Conservation (phyloP, 306 rosid genomes). For the Gillenia trifoliata region DNA sequence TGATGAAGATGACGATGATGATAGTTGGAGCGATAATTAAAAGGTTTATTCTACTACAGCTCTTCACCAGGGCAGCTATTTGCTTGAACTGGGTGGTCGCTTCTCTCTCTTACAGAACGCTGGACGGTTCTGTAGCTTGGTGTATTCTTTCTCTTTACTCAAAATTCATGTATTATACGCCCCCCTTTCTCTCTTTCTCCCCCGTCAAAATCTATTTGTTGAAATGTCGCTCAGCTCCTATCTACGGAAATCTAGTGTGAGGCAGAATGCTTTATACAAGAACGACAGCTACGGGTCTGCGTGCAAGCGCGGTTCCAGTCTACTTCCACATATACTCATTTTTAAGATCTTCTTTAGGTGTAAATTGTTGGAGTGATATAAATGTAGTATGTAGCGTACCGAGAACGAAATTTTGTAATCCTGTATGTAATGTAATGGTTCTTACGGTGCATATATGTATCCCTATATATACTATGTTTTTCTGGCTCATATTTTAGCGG, state of each 20-base stretch:
- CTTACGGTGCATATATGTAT: constrained; percentile 13
- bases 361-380: constrained; percentile 46
- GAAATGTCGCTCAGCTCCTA: constrained; percentile 5
- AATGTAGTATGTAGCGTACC: constrained; percentile 29
- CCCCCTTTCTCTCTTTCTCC: constrained; percentile 3
- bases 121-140: constrained; percentile 17
- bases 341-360: constrained; percentile 35
- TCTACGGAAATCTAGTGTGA: constrained; percentile 10
- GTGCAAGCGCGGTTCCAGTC: constrained; percentile 35
- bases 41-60: constrained; percentile 4
- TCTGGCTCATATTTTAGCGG: background rate
- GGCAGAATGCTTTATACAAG: constrained; percentile 27
- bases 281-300: constrained; percentile 26
- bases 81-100: constrained; percentile 18
- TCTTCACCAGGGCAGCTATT: constrained; percentile 3
- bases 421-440: constrained; percentile 30
- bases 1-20: constrained; percentile 74
- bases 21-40: constrained; percentile 82
- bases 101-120: constrained; percentile 14
- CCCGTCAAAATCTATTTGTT: constrained; percentile 16
- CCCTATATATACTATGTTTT: background rate
- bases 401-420: constrained; percentile 51
- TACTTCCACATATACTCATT: constrained; percentile 14
- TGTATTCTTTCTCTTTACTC: constrained; percentile 28
- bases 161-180: constrained; percentile 35